A percentile compares a stretch with the other conserved stretches of the same genome.
Conservation (phyloP, 768 basidiomycete species). For the Tremella fuciformis region DNA sequence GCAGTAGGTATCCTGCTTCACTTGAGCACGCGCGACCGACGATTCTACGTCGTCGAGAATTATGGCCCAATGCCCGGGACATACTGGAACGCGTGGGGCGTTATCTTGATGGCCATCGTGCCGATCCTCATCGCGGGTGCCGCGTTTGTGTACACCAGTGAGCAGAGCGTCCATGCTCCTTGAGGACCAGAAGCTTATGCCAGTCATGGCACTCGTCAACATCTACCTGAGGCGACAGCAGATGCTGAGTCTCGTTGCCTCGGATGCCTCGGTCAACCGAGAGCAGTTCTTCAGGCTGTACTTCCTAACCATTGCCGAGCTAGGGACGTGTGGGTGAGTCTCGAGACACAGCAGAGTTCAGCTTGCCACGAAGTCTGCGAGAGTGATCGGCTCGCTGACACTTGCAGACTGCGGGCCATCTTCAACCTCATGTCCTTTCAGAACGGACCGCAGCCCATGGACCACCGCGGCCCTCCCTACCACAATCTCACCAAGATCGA, state of each 20-base stretch:
- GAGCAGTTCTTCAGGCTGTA: slow-evolving; percentile 45
- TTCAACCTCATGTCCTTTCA: slow-evolving; percentile 47
- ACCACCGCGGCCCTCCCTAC: slow-evolving; percentile 25
- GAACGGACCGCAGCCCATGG: slow-evolving; percentile 41
- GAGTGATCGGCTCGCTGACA: background rate
- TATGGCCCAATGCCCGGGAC: slow-evolving; percentile 41
- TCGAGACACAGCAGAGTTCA: background rate
- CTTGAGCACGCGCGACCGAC: slow-evolving; percentile 36
- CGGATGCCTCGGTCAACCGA: slow-evolving; percentile 35
- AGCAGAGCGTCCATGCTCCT: slow-evolving; percentile 3
- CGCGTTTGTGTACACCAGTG: slow-evolving; percentile 40
- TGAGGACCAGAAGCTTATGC: background rate
- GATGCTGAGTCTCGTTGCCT: slow-evolving; percentile 41
- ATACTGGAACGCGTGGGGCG: slow-evolving; percentile 50
- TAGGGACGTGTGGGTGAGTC: slow-evolving; percentile 39
- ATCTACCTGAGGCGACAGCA: slow-evolving; percentile 42
- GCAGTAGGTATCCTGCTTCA: slow-evolving; percentile 43
- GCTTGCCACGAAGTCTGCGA: background rate
- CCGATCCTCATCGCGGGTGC: slow-evolving; percentile 32
- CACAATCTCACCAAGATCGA: slow-evolving; percentile 35
- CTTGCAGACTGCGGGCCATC: slow-evolving; percentile 41
- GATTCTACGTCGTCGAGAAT: slow-evolving; percentile 44
- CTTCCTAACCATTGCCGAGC: slow-evolving; percentile 39
- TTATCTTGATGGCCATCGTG: slow-evolving; percentile 42
- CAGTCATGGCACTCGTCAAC: slow-evolving; percentile 47